Conservation (phyloP, 2,329 filamentous ascomycete genomes). For the Aureobasidium sp. region DNA sequence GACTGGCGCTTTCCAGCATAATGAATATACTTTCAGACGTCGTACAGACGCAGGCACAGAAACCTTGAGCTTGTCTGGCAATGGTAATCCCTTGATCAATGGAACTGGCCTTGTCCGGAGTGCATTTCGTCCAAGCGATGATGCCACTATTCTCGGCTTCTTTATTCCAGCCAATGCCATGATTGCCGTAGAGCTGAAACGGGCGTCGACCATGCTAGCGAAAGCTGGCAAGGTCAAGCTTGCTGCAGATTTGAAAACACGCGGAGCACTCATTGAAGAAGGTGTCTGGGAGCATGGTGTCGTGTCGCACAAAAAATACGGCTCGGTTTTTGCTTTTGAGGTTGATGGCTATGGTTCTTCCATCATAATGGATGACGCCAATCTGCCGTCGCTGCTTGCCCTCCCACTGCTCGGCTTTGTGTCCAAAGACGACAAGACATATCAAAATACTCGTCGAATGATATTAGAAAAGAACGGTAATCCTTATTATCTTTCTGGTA, state of each 20-base stretch:
- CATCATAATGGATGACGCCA: constrained; percentile 85
- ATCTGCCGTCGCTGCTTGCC: constrained; percentile 72
- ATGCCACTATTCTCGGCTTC: constrained; percentile 88
- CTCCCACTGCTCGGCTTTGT: constrained; percentile 73
- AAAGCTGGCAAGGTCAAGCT: constrained; percentile 48
- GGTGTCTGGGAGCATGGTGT: constrained; percentile 83
- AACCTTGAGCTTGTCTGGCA: constrained; percentile 70
- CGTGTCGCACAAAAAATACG: constrained; percentile 64
- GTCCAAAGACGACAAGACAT: constrained; percentile 55
- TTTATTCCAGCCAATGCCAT: constrained; percentile 94
- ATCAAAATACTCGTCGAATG: constrained; percentile 82
- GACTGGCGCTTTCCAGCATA: constrained; percentile 56
- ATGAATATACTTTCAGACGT: constrained; percentile 83
- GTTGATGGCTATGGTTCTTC: constrained; percentile 78
- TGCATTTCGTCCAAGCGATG: constrained; percentile 90
- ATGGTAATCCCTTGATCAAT: constrained; percentile 83
- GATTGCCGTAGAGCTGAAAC: constrained; percentile 82
- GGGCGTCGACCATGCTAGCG: constrained; percentile 61
- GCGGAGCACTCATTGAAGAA: constrained; percentile 59
- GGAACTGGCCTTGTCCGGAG: constrained; percentile 82
- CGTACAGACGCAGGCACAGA: constrained; percentile 77
- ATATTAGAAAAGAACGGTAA: constrained; percentile 68
- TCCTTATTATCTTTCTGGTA: constrained; percentile 77
- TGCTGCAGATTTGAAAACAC: constrained; percentile 40
- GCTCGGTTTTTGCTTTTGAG: constrained; percentile 77